A percentile compares a stretch with the other conserved stretches of the same genome.
phyloP scores from a whole-genome alignment of 352 stramenopile species.

The Phytophthora boehmeriae region DNA sequence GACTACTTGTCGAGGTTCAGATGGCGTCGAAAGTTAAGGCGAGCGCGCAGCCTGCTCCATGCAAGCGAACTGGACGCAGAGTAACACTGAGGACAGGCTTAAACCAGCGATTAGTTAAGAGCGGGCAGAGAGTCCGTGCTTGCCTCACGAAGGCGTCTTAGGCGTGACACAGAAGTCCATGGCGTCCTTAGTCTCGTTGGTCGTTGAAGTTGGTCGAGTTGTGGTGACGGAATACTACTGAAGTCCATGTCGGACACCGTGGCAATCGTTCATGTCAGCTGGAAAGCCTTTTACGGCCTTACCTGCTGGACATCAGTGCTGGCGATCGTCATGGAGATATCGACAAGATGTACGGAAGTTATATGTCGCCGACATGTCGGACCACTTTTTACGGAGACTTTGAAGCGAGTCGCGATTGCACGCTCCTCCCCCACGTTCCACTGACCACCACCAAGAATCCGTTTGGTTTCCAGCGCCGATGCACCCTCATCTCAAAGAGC shows the following conservation, averaged over 20 bases:
- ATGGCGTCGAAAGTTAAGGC: conserved; percentile 19
- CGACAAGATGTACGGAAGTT: too few species aligned
- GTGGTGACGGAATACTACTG: conserved; percentile 8
- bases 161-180: not conserved
- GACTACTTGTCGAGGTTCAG: conserved; percentile 16
- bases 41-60: conserved; percentile 18
- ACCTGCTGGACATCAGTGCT: too few species aligned
- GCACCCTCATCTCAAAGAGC: conserved; percentile 84
- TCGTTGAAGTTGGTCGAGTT: not conserved
- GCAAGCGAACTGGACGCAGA: conserved; percentile 23
- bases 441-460: too few species aligned
- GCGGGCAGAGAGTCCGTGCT: conserved; percentile 6
- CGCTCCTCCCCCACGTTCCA: too few species aligned
- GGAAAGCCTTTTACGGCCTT: too few species aligned
- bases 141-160: conserved; percentile 19
- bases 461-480: conserved; percentile 16
- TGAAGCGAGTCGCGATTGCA: too few species aligned
- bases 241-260: too few species aligned
- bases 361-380: too few species aligned
- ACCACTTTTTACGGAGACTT: too few species aligned
- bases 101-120: conserved; percentile 13
- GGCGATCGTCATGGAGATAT: too few species aligned
- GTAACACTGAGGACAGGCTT: not conserved
- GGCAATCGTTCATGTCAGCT: too few species aligned
- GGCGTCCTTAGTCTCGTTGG: not conserved